A percentile compares a stretch with the other conserved stretches of the same genome.
phyloP scores from a whole-genome alignment of 495 filamentous ascomycete genomes.

The Cudoniella acicularis region DNA sequence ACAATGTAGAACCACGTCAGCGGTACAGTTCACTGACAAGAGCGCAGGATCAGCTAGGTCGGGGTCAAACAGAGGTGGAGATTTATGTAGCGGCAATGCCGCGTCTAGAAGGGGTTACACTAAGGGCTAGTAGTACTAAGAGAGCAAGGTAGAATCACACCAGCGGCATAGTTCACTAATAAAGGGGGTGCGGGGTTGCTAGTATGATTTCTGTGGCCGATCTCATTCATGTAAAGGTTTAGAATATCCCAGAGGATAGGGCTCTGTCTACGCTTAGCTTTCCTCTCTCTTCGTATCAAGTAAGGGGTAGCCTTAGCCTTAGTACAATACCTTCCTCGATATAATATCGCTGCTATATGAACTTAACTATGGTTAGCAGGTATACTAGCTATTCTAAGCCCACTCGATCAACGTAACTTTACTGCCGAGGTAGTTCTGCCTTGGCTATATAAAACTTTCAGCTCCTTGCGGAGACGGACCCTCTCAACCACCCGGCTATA shows the following conservation, averaged over 20 bases:
- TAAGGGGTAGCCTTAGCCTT: slow-evolving; percentile 10
- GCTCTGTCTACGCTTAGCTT: neutral
- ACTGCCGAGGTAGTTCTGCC: neutral
- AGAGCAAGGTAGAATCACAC: neutral
- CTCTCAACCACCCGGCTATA: neutral
- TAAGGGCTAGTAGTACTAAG: neutral
- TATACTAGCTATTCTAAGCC: neutral
- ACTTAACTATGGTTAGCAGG: slow-evolving; percentile 14
- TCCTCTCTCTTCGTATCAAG: neutral
- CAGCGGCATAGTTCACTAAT: neutral
- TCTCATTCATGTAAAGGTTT: neutral
- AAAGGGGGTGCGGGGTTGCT: neutral
- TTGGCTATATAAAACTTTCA: neutral
- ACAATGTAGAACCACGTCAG: no score
- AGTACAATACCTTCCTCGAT: slow-evolving; percentile 20
- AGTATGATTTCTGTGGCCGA: neutral
- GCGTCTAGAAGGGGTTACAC: neutral
- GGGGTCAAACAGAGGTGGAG: neutral
- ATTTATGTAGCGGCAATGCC: neutral
- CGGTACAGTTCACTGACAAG: no score
- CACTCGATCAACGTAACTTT: neutral
- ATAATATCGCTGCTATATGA: slow-evolving; percentile 16
- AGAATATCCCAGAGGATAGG: neutral
- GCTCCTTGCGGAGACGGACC: neutral
- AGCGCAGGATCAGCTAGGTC: no score